These are phyloP conservation scores for Coemansia sp. DNA, from an alignment of 192 early-diverging fungal genomes.

Conservation along the genomic window DNA sequence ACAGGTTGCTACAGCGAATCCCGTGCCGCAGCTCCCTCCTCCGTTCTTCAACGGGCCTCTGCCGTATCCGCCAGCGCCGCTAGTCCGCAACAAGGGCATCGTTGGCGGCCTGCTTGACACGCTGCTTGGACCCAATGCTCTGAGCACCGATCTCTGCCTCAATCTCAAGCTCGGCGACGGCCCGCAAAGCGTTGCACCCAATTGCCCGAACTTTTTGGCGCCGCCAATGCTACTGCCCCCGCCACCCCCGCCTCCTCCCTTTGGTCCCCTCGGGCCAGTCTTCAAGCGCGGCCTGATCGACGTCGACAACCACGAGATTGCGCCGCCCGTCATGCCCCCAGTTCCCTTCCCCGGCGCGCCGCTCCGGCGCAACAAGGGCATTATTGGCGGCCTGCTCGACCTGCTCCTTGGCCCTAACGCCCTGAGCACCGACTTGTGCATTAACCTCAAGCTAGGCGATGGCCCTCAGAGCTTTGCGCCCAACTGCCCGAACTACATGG, in stretches of 20 bases:
- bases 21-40: slow-evolving; percentile 21
- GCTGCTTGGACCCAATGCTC: slow-evolving; percentile 43
- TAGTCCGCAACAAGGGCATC: slow-evolving; percentile 47
- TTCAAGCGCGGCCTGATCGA: slow-evolving; percentile 53
- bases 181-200: slow-evolving; percentile 49
- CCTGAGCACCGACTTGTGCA: slow-evolving; percentile 41
- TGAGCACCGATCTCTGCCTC: slow-evolving; percentile 41
- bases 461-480: slow-evolving; percentile 50
- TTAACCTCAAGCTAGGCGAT: slow-evolving; percentile 52
- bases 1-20: slow-evolving; percentile 36
- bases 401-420: slow-evolving; percentile 50
- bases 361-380: slow-evolving; percentile 45
- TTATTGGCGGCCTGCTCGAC: slow-evolving; percentile 42
- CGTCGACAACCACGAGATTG: slow-evolving; percentile 27
- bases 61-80: slow-evolving; percentile 33
- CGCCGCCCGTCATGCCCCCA: slow-evolving; percentile 29
- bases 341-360: slow-evolving; percentile 33
- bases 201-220: slow-evolving; percentile 47
- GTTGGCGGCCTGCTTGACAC: slow-evolving; percentile 44
- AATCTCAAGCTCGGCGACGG: slow-evolving; percentile 56
- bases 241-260: background rate
- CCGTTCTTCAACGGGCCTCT: slow-evolving; percentile 15
- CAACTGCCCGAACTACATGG: slow-evolving; percentile 42
- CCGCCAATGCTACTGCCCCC: slow-evolving; percentile 48
- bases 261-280: slow-evolving; percentile 9